Conservation (phyloP, 306 rosid species). For the Bauhinia variegata region DNA sequence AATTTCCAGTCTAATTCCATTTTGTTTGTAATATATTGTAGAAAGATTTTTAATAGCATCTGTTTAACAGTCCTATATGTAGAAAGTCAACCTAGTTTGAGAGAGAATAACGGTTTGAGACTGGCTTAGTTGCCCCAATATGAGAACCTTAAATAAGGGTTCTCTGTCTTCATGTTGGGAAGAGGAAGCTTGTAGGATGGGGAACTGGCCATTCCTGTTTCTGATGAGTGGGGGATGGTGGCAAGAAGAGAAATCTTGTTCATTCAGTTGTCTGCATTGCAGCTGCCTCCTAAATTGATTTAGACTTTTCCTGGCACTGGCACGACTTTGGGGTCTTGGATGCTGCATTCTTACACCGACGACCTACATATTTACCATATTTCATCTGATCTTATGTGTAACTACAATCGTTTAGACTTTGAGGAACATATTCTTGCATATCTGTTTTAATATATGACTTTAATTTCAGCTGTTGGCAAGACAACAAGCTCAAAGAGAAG, state of each 20-base stretch:
- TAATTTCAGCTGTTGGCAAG: slow-evolving; percentile 87
- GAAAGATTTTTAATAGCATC: neutral
- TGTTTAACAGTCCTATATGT: slow-evolving; percentile 10
- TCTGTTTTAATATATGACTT: slow-evolving; percentile 25
- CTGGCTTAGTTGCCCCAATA: no score
- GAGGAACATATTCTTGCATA: slow-evolving; percentile 20
- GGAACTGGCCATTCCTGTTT: no score
- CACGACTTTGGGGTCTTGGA: no score
- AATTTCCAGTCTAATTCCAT: slow-evolving; percentile 11
- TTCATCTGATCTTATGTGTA: slow-evolving; percentile 70
- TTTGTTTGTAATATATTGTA: slow-evolving; percentile 21
- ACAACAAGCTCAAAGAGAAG: slow-evolving; percentile 99
- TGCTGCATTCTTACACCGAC: no score
- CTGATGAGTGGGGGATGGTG: no score
- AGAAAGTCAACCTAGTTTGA: neutral
- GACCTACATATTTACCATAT: neutral
- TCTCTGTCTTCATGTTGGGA: no score
- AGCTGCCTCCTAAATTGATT: no score
- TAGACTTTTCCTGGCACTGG: no score
- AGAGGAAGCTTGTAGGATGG: no score
- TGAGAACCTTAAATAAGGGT: no score
- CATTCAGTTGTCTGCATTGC: no score
- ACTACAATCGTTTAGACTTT: neutral
- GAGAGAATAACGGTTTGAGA: neutral
- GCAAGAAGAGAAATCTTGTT: no score